Percentiles rank a stretch among this genome's conserved stretches.
phyloP scores from a whole-genome alignment of 2,329 filamentous ascomycete species.

The Uncinocarpus reesii region DNA sequence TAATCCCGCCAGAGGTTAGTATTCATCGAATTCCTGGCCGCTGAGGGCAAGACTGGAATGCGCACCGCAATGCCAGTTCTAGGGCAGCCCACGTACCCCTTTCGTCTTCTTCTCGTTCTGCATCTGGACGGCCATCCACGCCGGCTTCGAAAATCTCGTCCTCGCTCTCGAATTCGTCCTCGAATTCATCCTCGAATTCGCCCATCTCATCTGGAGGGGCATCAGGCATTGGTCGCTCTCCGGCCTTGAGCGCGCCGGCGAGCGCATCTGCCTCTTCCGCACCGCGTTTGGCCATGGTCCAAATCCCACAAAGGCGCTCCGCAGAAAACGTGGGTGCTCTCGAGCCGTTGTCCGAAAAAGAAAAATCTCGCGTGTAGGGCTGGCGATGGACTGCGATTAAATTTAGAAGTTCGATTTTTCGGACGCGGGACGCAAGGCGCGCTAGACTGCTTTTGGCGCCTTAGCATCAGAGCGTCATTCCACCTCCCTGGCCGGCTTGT shows the following conservation, averaged over 20 bases:
- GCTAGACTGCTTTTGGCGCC: conserved; percentile 17
- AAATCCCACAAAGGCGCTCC: not conserved
- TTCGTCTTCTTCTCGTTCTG: conserved; percentile 82
- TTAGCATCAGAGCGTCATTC: conserved; percentile 8
- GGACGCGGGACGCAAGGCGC: conserved; percentile 8
- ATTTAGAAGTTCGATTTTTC: conserved; percentile 10
- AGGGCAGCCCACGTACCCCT: conserved; percentile 43
- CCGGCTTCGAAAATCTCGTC: conserved; percentile 92
- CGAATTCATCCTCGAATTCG: conserved; percentile 70
- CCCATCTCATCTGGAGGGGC: conserved; percentile 44
- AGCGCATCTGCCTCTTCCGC: conserved; percentile 45
- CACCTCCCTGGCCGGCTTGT: not conserved
- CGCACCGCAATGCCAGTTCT: conserved; percentile 18
- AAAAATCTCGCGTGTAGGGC: not conserved
- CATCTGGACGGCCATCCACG: conserved; percentile 83
- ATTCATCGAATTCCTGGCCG: conserved; percentile 10
- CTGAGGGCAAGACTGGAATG: conserved; percentile 14
- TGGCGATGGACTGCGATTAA: conserved; percentile 3
- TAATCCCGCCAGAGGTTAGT: conserved; percentile 21
- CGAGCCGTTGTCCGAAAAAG: not conserved
- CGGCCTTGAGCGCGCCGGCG: conserved; percentile 49
- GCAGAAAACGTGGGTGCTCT: not conserved
- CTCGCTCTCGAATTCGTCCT: conserved; percentile 89
- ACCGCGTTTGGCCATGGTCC: conserved; percentile 49
- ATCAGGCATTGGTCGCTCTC: conserved; percentile 46